phyloP scores from a whole-genome alignment of 495 filamentous ascomycete genomes.

The Lepidopterella palustris region DNA sequence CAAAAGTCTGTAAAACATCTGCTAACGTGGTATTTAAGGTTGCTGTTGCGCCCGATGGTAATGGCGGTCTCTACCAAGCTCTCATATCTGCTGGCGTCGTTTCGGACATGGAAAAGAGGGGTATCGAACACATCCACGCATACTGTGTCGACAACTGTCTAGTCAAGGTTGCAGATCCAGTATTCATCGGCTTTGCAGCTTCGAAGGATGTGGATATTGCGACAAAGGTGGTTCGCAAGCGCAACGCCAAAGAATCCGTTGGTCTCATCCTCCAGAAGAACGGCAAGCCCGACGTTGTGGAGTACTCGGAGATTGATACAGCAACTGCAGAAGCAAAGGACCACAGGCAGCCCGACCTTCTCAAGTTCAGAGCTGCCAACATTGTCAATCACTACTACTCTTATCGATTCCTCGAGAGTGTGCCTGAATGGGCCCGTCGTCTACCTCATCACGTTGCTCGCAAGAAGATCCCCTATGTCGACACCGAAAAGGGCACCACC shows the following conservation, averaged over 20 bases:
- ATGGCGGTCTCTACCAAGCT: conserved; percentile 94
- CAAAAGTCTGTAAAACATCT: conserved; percentile 1
- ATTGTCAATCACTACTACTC: conserved; percentile 99
- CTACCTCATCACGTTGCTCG: conserved; percentile 91
- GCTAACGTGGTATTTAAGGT: conserved; percentile 42
- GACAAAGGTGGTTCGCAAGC: conserved; percentile 98
- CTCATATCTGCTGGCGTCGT: conserved; percentile 76
- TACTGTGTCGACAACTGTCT: conserved; percentile 99
- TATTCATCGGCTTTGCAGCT: conserved; percentile 90
- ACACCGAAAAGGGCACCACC: conserved; percentile 65
- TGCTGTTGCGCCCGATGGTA: conserved; percentile 96
- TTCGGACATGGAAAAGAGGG: conserved; percentile 78
- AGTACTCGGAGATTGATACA: conserved; percentile 95
- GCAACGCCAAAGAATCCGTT: conserved; percentile 92
- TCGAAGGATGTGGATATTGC: conserved; percentile 89
- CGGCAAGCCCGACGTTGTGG: conserved; percentile 93
- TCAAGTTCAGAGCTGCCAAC: conserved; percentile 96
- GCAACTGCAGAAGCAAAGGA: conserved; percentile 84
- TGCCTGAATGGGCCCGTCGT: conserved; percentile 75
- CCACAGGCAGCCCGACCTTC: conserved; percentile 67
- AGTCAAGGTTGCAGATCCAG: conserved; percentile 93
- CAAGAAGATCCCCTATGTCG: conserved; percentile 94
- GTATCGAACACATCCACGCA: conserved; percentile 91
- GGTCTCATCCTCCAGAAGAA: conserved; percentile 92
- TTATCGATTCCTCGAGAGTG: conserved; percentile 83